These are phyloP conservation scores for Astrocystis sublimbata DNA, from an alignment of 495 filamentous ascomycete genomes.

Conservation along the genomic window DNA sequence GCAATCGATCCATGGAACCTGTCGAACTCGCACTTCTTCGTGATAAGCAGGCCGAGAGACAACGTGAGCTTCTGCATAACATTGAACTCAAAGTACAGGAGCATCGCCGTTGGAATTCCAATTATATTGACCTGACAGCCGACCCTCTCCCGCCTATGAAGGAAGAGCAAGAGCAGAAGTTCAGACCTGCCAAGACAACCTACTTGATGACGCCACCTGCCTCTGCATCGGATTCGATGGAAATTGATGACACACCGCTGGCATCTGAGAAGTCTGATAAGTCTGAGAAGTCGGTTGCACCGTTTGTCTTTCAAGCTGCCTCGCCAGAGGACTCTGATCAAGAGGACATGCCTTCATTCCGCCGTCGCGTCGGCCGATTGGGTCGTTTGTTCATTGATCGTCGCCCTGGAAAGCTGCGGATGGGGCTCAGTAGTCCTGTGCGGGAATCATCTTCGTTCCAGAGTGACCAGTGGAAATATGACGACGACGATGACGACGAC, in stretches of 20 bases:
- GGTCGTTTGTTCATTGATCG: slow-evolving; percentile 83
- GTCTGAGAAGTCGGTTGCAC: slow-evolving; percentile 37
- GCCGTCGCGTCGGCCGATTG: slow-evolving; percentile 70
- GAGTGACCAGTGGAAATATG: slow-evolving; percentile 80
- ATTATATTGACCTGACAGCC: slow-evolving; percentile 79
- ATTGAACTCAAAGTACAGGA: slow-evolving; percentile 79
- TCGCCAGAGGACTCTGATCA: slow-evolving; percentile 29
- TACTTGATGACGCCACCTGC: slow-evolving; percentile 87
- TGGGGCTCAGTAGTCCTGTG: slow-evolving; percentile 52
- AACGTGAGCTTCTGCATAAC: slow-evolving; percentile 72
- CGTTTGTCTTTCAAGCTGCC: slow-evolving; percentile 37
- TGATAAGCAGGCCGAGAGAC: slow-evolving; percentile 77
- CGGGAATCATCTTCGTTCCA: slow-evolving; percentile 53
- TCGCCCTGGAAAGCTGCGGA: slow-evolving; percentile 33
- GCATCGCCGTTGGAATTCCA: slow-evolving; percentile 84
- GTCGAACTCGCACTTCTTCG: slow-evolving; percentile 72
- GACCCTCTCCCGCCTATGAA: slow-evolving; percentile 75
- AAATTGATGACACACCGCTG: slow-evolving; percentile 47
- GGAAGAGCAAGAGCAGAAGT: slow-evolving; percentile 59
- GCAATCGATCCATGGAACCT: slow-evolving; percentile 64
- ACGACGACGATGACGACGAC: slow-evolving; percentile 72
- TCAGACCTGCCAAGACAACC: slow-evolving; percentile 75
- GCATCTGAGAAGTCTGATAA: slow-evolving; percentile 44
- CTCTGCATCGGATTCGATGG: slow-evolving; percentile 63
- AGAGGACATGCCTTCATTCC: slow-evolving; percentile 57